Conservation (phyloP, 371 early-diverging fungal genomes). For the Phascolomyces articulosus region DNA sequence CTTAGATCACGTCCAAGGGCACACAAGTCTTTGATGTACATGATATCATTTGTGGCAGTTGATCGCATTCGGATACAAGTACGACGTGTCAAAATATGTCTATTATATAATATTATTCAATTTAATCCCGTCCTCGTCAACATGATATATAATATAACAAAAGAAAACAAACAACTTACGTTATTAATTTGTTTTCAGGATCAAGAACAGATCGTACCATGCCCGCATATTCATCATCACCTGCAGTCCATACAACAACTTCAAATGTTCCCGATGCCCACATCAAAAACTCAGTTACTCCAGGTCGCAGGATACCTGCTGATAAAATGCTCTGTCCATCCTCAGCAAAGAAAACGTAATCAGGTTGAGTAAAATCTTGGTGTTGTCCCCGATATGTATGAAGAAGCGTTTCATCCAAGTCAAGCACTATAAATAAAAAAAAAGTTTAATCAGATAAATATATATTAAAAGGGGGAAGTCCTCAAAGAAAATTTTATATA, state of each 20-base stretch:
- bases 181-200: slow-evolving; percentile 37
- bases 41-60: slow-evolving; percentile 30
- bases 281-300: slow-evolving; percentile 42
- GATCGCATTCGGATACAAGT: slow-evolving; percentile 45
- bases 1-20: slow-evolving; percentile 50
- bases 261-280: slow-evolving; percentile 51
- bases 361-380: slow-evolving; percentile 25
- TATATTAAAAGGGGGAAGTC: neutral
- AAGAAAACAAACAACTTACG: slow-evolving; percentile 39
- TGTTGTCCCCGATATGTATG: slow-evolving; percentile 36
- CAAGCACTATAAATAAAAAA: slow-evolving; percentile 30
- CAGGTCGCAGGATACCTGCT: slow-evolving; percentile 51
- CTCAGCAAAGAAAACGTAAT: slow-evolving; percentile 42
- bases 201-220: slow-evolving; percentile 40
- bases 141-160: neutral
- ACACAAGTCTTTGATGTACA: slow-evolving; percentile 47
- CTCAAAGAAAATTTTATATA: neutral
- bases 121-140: no score
- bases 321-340: slow-evolving; percentile 32
- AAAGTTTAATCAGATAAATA: neutral
- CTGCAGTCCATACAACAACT: slow-evolving; percentile 54
- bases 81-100: slow-evolving; percentile 44
- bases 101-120: slow-evolving; percentile 14
- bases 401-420: slow-evolving; percentile 48
- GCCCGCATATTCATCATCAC: slow-evolving; percentile 42